Evolutionary conservation across 345 rosid genomes (phyloP), one percentile per base, ranked within the genome.

Genomic region (Euphorbia lathyris): DNA sequence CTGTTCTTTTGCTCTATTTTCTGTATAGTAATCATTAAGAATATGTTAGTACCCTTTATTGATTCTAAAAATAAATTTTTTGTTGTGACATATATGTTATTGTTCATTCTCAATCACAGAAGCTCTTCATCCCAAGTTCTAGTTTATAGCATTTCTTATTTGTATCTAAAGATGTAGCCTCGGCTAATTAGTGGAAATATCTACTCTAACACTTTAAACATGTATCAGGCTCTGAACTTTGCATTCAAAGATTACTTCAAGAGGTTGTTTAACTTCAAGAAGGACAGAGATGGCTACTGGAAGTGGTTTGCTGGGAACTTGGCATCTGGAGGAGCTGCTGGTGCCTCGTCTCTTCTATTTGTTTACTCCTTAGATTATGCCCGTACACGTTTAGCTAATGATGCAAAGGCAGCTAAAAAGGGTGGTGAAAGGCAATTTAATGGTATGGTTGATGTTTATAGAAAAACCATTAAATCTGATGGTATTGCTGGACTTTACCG

Each of bases 211-310:
- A 57, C 34, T 69, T 50, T 25, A 12, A 20, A 36, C 25, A 16
- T 29, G 0, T 13, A 22, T 7, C 43, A 76, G 76, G 80, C 80
- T 5, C 61, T 77, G 55, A 77, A 77, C 67, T 77, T 77, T 77
- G 80, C 73, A 1, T 77, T 77, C 72, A 77, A 77, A 68, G 76
- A 77, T 77, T 64, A 77, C 71, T 72, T 72, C 76, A 77, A 77
- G 76, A 77, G 76, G 56, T 51, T 72, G 72, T 76, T 76, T 55
- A 76, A 76, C 65, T 71, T 76, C 64, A 76, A 76, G 68, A 71
- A 76, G 65, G 76, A 77, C 45, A 67, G 20, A 9, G 80, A 72
- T 67, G 80, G 76, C 55, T 77, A 77, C 47, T 72, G 72, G 74
- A 77, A 72, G 65, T 77, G 77, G 77, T 71, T 77, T 77, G 74